phyloP scores from a whole-genome alignment of 371 early-diverging fungal species.

The Mucor circinelloides region DNA sequence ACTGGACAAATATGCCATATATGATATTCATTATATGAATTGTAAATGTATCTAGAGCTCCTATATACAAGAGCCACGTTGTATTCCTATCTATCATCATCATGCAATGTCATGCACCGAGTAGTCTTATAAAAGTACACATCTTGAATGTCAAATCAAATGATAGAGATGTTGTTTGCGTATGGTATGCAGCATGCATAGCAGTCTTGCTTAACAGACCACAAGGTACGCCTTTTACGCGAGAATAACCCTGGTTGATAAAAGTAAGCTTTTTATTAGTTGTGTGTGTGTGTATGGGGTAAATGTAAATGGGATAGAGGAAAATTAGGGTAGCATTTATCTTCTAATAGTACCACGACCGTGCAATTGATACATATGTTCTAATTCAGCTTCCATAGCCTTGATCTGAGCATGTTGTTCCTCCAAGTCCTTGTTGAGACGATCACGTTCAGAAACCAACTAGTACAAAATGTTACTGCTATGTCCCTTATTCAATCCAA shows the following conservation, averaged over 20 bases:
- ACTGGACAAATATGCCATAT: neutral
- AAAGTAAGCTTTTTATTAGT: neutral
- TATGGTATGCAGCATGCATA: neutral
- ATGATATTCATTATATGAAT: neutral
- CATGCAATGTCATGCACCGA: neutral
- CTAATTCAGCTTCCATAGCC: slow-evolving; percentile 86
- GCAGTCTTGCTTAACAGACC: neutral
- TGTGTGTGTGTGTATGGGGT: neutral
- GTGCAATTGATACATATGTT: slow-evolving; percentile 52
- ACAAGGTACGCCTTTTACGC: neutral
- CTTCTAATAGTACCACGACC: slow-evolving; percentile 46
- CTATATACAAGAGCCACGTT: neutral
- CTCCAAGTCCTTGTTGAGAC: slow-evolving; percentile 96
- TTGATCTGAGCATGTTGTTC: slow-evolving; percentile 92
- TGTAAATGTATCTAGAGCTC: neutral
- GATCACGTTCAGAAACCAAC: slow-evolving; percentile 94
- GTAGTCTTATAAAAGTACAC: neutral
- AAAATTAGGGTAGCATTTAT: slow-evolving; percentile 16
- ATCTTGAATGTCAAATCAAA: neutral
- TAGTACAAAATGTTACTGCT: slow-evolving; percentile 9
- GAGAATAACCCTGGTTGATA: too few relatives aligned
- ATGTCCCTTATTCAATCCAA: neutral
- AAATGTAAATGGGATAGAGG: neutral
- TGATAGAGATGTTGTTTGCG: neutral
- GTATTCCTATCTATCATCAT: neutral